A percentile compares a stretch with the other conserved stretches of the same genome.
Conservation (phyloP, 2,329 filamentous ascomycete genomes). For the Ceratocystis albifundus region DNA sequence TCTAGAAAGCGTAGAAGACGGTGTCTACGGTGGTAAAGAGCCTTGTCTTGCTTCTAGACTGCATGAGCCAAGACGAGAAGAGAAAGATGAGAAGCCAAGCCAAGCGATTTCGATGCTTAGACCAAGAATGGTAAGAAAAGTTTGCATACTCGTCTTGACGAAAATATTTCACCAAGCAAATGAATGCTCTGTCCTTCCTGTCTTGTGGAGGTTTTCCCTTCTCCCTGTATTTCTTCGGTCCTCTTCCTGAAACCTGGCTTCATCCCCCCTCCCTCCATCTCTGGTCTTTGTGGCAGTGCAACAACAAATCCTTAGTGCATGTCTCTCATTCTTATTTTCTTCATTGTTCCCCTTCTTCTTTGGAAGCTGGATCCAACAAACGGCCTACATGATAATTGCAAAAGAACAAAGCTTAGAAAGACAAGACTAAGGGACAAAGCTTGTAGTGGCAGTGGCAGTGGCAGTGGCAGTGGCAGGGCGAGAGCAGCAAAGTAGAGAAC, state of each 20-base stretch:
- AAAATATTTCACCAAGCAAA: neutral
- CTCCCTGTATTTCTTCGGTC: neutral
- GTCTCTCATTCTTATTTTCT: neutral
- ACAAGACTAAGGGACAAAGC: neutral
- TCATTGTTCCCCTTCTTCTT: neutral
- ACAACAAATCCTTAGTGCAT: neutral
- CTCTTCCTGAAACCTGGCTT: neutral
- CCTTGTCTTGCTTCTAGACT: neutral
- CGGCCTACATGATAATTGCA: neutral
- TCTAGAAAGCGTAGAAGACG: slow-evolving; percentile 6
- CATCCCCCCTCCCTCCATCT: neutral
- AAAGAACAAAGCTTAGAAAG: too few relatives aligned
- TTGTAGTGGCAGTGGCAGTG: neutral
- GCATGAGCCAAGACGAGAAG: neutral
- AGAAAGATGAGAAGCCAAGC: neutral
- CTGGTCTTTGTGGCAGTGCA: slow-evolving; percentile 2
- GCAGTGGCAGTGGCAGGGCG: slow-evolving; percentile 1
- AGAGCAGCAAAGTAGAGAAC: neutral
- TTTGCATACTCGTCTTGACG: neutral
- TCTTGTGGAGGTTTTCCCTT: neutral
- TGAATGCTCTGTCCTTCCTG: neutral
- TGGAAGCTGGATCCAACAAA: neutral
- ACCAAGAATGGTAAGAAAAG: neutral
- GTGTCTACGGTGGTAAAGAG: neutral
- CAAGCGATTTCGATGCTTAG: neutral